These are phyloP conservation scores for Ascochyta lentis DNA, from an alignment of 2,329 filamentous ascomycete species.

Conservation along the genomic window DNA sequence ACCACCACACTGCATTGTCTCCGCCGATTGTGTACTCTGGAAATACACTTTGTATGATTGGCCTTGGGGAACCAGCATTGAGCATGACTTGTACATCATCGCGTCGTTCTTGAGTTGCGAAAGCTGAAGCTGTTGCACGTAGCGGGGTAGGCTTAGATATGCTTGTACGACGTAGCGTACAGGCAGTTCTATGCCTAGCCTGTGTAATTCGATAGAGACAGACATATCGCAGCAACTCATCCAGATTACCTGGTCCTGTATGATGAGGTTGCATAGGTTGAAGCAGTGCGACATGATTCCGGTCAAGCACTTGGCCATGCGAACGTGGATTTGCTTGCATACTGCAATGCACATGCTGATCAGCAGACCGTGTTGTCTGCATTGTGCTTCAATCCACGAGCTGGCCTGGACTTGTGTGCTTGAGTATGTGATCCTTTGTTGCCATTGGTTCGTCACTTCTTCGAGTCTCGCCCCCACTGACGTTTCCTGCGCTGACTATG, in stretches of 20 bases:
- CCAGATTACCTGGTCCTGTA: not conserved
- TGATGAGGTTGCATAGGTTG: not conserved
- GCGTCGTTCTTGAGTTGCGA: not conserved
- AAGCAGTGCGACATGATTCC: not conserved
- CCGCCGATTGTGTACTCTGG: not conserved
- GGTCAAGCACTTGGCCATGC: constrained; percentile 1
- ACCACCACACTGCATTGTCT: not conserved
- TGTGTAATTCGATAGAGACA: not conserved
- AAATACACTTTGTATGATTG: not conserved
- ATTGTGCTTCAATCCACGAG: constrained; percentile 3
- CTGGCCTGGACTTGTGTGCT: constrained; percentile 5
- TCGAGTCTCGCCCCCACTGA: constrained; percentile 6
- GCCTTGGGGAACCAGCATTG: not conserved
- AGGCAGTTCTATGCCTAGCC: not conserved
- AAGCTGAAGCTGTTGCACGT: not conserved
- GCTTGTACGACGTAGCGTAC: not conserved
- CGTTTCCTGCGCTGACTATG: constrained; percentile 11
- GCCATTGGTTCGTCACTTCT: constrained; percentile 21
- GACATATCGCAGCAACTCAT: not conserved
- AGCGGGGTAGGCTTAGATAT: not conserved
- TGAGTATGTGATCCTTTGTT: not conserved
- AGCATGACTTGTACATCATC: not conserved
- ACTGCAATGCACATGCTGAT: not conserved
- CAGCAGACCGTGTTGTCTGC: constrained; percentile 1
- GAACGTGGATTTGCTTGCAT: not conserved